Evolutionary conservation across 2,329 filamentous ascomycete genomes (phyloP).

Genomic region (Sporothrix phasma): DNA sequence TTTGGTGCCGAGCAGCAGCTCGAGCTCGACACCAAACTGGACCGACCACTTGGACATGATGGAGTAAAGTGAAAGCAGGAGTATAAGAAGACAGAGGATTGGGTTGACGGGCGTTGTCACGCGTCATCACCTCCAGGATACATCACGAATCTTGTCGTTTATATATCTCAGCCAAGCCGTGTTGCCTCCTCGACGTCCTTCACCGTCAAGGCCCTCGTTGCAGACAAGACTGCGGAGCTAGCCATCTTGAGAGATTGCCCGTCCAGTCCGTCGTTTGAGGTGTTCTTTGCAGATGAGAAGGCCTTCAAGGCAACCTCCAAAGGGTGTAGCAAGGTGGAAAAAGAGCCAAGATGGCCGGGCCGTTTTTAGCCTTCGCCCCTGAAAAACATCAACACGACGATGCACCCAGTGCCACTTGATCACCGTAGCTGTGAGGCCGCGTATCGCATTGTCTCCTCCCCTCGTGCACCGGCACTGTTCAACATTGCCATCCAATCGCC

Average conservation of each 20-base stretch:
- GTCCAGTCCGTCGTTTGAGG: constrained; percentile 14
- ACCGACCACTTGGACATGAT: constrained; percentile 12
- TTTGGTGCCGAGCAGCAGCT: constrained; percentile 27
- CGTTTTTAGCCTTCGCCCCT: background rate
- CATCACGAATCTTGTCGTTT: background rate
- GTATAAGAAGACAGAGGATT: background rate
- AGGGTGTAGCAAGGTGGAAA: background rate
- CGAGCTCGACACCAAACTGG: constrained; percentile 31
- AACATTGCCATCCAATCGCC: background rate
- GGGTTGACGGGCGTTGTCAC: background rate
- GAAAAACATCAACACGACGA: background rate
- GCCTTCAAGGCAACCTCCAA: background rate
- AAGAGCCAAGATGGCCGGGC: background rate
- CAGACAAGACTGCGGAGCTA: background rate
- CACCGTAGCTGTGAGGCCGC: background rate
- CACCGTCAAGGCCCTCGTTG: background rate
- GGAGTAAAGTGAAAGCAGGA: background rate
- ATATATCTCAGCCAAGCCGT: background rate
- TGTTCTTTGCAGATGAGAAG: background rate
- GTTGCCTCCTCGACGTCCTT: background rate
- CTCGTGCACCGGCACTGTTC: background rate
- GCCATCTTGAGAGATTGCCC: constrained; percentile 11
- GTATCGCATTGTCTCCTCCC: too few species aligned
- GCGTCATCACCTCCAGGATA: background rate
- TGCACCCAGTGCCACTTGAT: background rate